Percentiles rank a stretch among this genome's conserved stretches.
These are phyloP conservation scores for Chlorokybus atmophyticus DNA, from an alignment of 139 green algal genomes.

Conservation along the genomic window DNA sequence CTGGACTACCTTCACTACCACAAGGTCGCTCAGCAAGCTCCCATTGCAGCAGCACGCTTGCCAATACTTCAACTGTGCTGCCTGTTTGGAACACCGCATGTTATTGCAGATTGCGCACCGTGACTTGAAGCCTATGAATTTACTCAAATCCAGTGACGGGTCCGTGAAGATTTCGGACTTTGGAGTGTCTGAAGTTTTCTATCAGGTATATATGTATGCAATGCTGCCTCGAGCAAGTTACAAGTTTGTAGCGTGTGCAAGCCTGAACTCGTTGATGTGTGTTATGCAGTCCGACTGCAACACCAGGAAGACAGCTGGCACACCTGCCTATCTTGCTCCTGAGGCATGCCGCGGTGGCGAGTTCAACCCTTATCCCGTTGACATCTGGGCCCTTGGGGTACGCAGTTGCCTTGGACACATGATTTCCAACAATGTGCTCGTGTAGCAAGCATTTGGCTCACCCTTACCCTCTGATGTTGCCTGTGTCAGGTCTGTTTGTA, in stretches of 20 bases:
- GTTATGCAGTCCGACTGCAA: too few species aligned
- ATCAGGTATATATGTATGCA: slow-evolving; percentile 2
- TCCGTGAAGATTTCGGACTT: slow-evolving; percentile 78
- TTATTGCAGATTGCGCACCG: slow-evolving; percentile 40
- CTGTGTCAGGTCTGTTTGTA: slow-evolving; percentile 43
- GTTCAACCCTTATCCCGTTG: slow-evolving; percentile 41
- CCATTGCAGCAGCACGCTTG: background rate
- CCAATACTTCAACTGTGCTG: too few species aligned
- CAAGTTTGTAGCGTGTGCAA: too few species aligned
- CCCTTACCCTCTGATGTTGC: too few species aligned
- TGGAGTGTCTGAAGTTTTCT: slow-evolving; percentile 51
- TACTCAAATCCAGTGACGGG: slow-evolving; percentile 51
- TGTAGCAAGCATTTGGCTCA: too few species aligned
- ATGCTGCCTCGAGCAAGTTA: too few species aligned
- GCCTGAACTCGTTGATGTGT: too few species aligned
- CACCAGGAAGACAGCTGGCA: slow-evolving; percentile 46
- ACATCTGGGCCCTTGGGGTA: slow-evolving; percentile 70
- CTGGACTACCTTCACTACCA: slow-evolving; percentile 67
- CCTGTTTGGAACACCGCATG: too few species aligned
- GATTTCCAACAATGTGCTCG: too few species aligned
- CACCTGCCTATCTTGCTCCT: slow-evolving; percentile 53
- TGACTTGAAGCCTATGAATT: slow-evolving; percentile 79
- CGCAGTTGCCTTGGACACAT: too few species aligned
- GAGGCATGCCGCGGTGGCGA: slow-evolving; percentile 37
- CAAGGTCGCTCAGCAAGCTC: slow-evolving; percentile 3